Base-by-base conservation (phyloP, 1,139 yeast species). In the Candida sp. region DNA sequence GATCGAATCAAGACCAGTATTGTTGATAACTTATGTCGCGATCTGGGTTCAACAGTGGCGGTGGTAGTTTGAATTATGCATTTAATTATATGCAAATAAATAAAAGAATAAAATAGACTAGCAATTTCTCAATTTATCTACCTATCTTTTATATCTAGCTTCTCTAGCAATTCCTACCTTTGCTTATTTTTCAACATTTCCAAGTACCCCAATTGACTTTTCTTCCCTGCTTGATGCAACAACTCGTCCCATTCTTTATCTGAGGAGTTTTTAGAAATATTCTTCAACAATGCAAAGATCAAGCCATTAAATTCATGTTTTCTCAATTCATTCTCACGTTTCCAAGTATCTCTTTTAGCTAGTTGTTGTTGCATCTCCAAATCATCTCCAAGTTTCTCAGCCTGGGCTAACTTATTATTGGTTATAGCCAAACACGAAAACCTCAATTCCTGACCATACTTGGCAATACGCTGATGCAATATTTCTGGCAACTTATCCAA, bases 381-480 rank as follows among this genome's bases (percentile, higher is more conserved):
- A 15, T 58, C 57, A 50, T 81, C 82, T 8, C 77, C 77, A 19
- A 60, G 53, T 7, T 58, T 60, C 43, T 58, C 51, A 22, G 64
- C 66, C 22, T 64, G 59, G 35, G 64, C 58, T 43, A 82, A 66
- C 52, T 73, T 75, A 54, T 83, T 80, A 44, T 71, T 67, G 27
- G 84, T 75, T 33, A 83, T 66, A 0, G 80, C 86, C 40, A 82
- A 60, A 39, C 81, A 63, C n/a, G 84, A 79, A 56, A 82, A 83
- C 40, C 85, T 68, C 48, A 81, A 63, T 55, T 82, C 87, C 30
- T 68, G 63, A 3, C 73, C 73, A 49, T 78, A 79, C 44, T 70
- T 66, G 11, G 60, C 51, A 6, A 82, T 75, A 42, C 87, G 65
- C 33, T 68, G 61, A 47, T 63, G 67, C 21, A 83, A 56, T 1